Conservation (phyloP, 163 green algal species). For the Volvox carteri region DNA sequence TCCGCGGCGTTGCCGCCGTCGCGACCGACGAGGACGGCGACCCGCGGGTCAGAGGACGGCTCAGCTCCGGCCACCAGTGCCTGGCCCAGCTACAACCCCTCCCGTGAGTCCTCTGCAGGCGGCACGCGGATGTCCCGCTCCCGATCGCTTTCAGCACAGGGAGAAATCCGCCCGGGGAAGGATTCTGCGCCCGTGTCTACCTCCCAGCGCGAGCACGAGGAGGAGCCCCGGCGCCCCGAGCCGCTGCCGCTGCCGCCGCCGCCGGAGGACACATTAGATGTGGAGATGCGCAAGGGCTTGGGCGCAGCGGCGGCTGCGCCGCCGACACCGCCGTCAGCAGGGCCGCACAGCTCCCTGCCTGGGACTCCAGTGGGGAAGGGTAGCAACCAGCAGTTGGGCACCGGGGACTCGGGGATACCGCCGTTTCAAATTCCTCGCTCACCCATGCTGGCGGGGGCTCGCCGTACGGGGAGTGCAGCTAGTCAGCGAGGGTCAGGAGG, state of each 20-base stretch:
- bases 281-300: constrained; percentile 37
- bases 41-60: constrained; percentile 21
- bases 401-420: neutral
- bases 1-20: neutral
- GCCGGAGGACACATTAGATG: constrained; percentile 20
- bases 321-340: neutral
- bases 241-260: neutral
- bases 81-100: constrained; percentile 46
- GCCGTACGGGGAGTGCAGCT: neutral
- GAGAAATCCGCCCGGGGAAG: neutral
- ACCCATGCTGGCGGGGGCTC: constrained; percentile 30
- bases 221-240: neutral
- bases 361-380: neutral
- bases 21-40: neutral
- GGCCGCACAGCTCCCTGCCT: neutral
- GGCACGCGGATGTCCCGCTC: constrained; percentile 1
- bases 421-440: constrained; percentile 26
- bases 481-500: neutral
- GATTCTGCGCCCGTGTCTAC: neutral
- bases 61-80: neutral
- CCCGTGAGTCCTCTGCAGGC: neutral
- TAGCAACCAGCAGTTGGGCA: neutral
- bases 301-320: neutral
- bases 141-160: neutral
- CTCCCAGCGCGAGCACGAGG: neutral